Evolutionary conservation across 1,139 yeast genomes (phyloP).

Genomic region (Yamadazyma membranifaciens): DNA sequence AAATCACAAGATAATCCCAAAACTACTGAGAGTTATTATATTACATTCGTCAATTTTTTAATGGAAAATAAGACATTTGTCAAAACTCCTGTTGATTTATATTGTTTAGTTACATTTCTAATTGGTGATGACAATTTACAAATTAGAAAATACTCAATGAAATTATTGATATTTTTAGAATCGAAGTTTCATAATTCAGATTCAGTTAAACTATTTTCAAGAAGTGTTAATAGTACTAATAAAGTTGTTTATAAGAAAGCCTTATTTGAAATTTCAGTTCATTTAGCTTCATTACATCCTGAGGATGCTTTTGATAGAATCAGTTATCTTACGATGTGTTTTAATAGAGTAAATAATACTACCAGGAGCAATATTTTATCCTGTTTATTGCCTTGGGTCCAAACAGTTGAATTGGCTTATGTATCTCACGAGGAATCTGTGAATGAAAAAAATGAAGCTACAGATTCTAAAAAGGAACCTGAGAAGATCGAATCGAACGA

Average conservation of each 20-base stretch:
- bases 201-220: constrained; percentile 50
- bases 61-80: constrained; percentile 36
- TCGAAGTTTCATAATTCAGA: constrained; percentile 43
- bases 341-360: constrained; percentile 56
- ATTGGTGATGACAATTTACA: constrained; percentile 63
- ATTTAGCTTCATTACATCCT: constrained; percentile 51
- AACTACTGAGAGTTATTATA: constrained; percentile 66
- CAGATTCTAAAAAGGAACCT: constrained; percentile 8
- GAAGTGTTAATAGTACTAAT: constrained; percentile 63
- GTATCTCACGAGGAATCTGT: constrained; percentile 8
- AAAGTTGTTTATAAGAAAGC: constrained; percentile 78
- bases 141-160: constrained; percentile 63
- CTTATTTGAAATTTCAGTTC: constrained; percentile 63
- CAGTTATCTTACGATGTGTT: constrained; percentile 70
- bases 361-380: constrained; percentile 75
- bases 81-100: constrained; percentile 51
- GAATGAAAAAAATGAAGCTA: not conserved
- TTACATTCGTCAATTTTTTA: constrained; percentile 65
- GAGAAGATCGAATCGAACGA: constrained; percentile 9
- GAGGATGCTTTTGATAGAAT: constrained; percentile 60
- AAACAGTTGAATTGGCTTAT: constrained; percentile 65
- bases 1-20: constrained; percentile 49
- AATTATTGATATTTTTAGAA: constrained; percentile 57
- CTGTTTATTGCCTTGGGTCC: constrained; percentile 87
- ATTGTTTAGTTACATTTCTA: constrained; percentile 66